Evolutionary conservation across 1,284 basidiomycete genomes (phyloP), one percentile per base, ranked within the genome.

Genomic region (Coniophora puteana): DNA sequence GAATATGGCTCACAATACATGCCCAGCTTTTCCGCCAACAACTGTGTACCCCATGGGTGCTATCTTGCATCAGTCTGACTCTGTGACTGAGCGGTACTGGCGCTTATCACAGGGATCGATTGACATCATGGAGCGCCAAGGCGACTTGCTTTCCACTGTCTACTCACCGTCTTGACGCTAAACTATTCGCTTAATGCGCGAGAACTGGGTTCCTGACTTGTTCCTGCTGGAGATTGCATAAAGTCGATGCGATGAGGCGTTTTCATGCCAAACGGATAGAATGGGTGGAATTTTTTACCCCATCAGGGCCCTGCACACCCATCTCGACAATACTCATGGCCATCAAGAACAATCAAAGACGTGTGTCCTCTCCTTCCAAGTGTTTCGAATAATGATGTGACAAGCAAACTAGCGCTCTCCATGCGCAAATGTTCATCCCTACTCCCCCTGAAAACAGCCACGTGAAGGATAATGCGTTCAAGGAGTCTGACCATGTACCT

Each of bases 401-500:
- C 22, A 25, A 12, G 21, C 26, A n/a, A 36, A 22, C 13, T n/a
- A n/a, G n/a, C n/a, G n/a, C 35, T 16, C 22, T 26, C 5, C 17
- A 17, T 38, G 44, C 26, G 12, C 48, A 83, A 79, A 32, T 85
- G 79, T 50, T 74, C 81, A 0, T 78, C 80, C 1, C 74, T 74
- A 2, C 71, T 83, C 1, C 77, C 83, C 8, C 72, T 86, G 66
- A 67, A 72, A 3, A 65, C 85, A 24, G 77, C 81, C n/a, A n/a
- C n/a, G n/a, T n/a, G n/a, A n/a, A n/a, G n/a, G n/a, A n/a, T n/a
- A n/a, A n/a, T n/a, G n/a, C n/a, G n/a, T n/a, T n/a, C n/a, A n/a
- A n/a, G n/a, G n/a, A n/a, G n/a, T n/a, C n/a, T n/a, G n/a, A n/a
- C n/a, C n/a, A n/a, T n/a, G n/a, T n/a, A n/a, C n/a, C n/a, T n/a